Base-by-base conservation (phyloP, 345 rosid species). In the Orychophragmus violaceus region DNA sequence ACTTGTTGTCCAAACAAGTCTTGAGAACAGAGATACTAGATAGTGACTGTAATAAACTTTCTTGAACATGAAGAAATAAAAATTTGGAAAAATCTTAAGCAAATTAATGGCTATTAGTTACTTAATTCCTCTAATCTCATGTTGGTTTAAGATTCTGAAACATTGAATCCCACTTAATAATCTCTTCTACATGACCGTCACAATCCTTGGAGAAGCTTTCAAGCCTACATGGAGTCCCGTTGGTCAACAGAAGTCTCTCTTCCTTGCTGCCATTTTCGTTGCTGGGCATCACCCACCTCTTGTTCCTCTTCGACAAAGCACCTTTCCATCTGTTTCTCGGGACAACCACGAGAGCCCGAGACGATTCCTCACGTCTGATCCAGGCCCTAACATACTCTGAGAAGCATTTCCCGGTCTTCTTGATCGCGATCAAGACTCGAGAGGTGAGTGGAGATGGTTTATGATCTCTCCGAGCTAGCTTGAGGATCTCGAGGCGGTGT, bases 91-190 rank as follows among this genome's bases (percentile, higher is more conserved):
- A n/a, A n/a, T n/a, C n/a, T n/a, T n/a, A n/a, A n/a, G n/a, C n/a
- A n/a, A n/a, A n/a, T n/a, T n/a, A n/a, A n/a, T n/a, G n/a, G n/a
- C n/a, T n/a, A n/a, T n/a, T n/a, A n/a, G n/a, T n/a, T n/a, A n/a
- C n/a, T n/a, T n/a, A n/a, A n/a, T n/a, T n/a, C n/a, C n/a, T n/a
- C n/a, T 23, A n/a, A 39, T 18, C 21, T 85, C 82, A 93, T 49
- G 90, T 93, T 28, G 98, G 98, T 81, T 88, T 93, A 39, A 93
- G 64, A 65, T 93, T 78, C 69, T 93, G 97, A 70, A 93, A 93
- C 98, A 93, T 86, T 1, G 96, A 57, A 74, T 88, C 97, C 98
- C 98, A 93, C 77, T 87, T 85, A 71, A 49, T 50, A 13, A 85
- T 78, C 54, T 80, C 91, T 82, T 84, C 85, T 7, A 77, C 79